Percentiles rank a stretch among this genome's conserved stretches.
Evolutionary conservation across 805 yeast species (phyloP).

Genomic region (Sungouiozyma intestinalis): DNA sequence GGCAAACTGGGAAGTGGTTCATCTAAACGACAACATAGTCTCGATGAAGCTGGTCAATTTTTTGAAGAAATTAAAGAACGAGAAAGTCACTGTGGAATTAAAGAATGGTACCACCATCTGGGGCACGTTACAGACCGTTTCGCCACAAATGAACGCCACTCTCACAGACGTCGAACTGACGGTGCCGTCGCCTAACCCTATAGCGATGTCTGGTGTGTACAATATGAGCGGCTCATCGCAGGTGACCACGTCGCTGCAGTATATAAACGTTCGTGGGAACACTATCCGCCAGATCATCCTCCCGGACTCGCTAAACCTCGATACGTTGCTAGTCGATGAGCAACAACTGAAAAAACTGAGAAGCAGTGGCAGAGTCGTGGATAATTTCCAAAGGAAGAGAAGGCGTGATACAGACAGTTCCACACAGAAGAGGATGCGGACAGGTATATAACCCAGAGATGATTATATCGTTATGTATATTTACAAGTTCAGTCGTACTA

Average conservation of each 20-base stretch:
- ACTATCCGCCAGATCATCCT: slow-evolving; percentile 73
- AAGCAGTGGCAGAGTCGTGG: slow-evolving; percentile 19
- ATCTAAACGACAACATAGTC: no score
- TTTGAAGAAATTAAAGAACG: slow-evolving; percentile 74
- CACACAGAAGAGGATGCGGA: slow-evolving; percentile 26
- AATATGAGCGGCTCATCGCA: slow-evolving; percentile 11
- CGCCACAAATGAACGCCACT: slow-evolving; percentile 86
- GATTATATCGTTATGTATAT: not conserved
- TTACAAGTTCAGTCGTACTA: not conserved
- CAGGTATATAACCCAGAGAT: slow-evolving; percentile 18
- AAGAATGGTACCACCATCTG: slow-evolving; percentile 82
- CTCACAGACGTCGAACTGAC: slow-evolving; percentile 74
- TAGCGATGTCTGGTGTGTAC: slow-evolving; percentile 19
- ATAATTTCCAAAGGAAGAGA: slow-evolving; percentile 19
- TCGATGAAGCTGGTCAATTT: slow-evolving; percentile 36
- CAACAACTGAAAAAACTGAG: slow-evolving; percentile 20
- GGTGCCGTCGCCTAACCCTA: slow-evolving; percentile 26
- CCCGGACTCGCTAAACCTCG: slow-evolving; percentile 79
- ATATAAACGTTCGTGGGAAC: slow-evolving; percentile 79
- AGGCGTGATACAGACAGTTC: slow-evolving; percentile 14
- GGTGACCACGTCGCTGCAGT: slow-evolving; percentile 40
- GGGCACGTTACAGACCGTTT: slow-evolving; percentile 75
- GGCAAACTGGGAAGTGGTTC: no score
- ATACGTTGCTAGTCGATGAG: slow-evolving; percentile 43
- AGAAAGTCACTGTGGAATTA: slow-evolving; percentile 81